A percentile compares a stretch with the other conserved stretches of the same genome.
Evolutionary conservation across 371 early-diverging fungal species (phyloP).

Genomic region (Mucor racemosus): DNA sequence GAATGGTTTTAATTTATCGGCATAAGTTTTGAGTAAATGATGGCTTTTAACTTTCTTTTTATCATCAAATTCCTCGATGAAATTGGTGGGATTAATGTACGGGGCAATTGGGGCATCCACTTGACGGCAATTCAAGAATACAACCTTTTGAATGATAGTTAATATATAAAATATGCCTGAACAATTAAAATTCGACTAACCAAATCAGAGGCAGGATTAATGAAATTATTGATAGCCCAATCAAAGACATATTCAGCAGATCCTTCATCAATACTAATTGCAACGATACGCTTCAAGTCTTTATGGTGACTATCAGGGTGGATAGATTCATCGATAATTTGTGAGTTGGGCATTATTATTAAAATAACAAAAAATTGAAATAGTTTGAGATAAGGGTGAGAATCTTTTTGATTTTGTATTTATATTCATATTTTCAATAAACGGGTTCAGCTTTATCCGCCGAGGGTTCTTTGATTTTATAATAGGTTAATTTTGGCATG

Average conservation of each 20-base stretch:
- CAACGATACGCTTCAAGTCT: slow-evolving; percentile 17
- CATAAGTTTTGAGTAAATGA: slow-evolving; percentile 24
- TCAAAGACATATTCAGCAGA: slow-evolving; percentile 32
- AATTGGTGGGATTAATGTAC: slow-evolving; percentile 21
- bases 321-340: slow-evolving; percentile 17
- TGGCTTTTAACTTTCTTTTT: slow-evolving; percentile 25
- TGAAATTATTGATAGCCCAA: slow-evolving; percentile 32
- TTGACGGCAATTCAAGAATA: slow-evolving; percentile 25
- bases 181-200: slow-evolving; percentile 5
- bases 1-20: slow-evolving; percentile 17
- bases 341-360: slow-evolving; percentile 21
- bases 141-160: slow-evolving; percentile 1
- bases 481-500: neutral
- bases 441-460: slow-evolving; percentile 8
- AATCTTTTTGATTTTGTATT: neutral
- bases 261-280: slow-evolving; percentile 29
- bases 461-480: neutral
- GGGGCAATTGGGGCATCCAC: slow-evolving; percentile 24
- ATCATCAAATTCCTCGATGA: slow-evolving; percentile 27
- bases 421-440: neutral
- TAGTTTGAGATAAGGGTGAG: neutral
- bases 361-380: neutral
- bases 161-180: neutral
- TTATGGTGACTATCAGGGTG: slow-evolving; percentile 12
- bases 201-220: slow-evolving; percentile 27